Evolutionary conservation across 805 yeast species (phyloP).

Genomic region (Tanozyma kutaoensis): DNA sequence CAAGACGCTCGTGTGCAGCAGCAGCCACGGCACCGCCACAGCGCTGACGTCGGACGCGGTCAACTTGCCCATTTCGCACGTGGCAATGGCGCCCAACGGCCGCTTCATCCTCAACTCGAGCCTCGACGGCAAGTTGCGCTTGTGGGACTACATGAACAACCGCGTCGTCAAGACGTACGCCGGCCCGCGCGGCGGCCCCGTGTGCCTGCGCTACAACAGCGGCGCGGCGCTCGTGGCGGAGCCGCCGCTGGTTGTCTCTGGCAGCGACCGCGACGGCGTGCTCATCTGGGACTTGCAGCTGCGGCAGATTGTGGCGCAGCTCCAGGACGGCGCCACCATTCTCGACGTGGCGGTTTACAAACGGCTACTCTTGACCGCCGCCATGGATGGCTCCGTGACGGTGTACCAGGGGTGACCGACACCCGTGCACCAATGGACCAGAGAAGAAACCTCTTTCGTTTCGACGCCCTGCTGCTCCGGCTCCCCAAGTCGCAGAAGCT

Average conservation of each 20-base stretch:
- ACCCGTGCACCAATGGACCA: too few relatives aligned
- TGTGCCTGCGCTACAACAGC: constrained; percentile 41
- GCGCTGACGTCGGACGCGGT: constrained; percentile 38
- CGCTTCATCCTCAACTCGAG: constrained; percentile 66
- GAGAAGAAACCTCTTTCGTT: constrained; percentile 42
- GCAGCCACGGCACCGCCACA: constrained; percentile 45
- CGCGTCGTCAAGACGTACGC: constrained; percentile 63
- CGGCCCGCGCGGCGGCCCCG: constrained; percentile 15
- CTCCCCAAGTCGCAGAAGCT: constrained; percentile 61
- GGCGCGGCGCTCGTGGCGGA: constrained; percentile 36
- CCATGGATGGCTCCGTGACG: constrained; percentile 9
- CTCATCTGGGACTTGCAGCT: constrained; percentile 58
- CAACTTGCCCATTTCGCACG: constrained; percentile 62
- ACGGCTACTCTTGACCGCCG: constrained; percentile 15
- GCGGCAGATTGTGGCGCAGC: constrained; percentile 29
- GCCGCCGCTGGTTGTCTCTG: constrained; percentile 38
- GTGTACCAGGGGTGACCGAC: too few relatives aligned
- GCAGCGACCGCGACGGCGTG: constrained; percentile 42
- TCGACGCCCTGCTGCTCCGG: constrained; percentile 37
- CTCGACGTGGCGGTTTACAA: constrained; percentile 26
- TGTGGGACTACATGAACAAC: constrained; percentile 83
- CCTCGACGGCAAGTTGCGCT: constrained; percentile 61
- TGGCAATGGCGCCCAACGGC: constrained; percentile 69
- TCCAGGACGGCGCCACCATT: constrained; percentile 14
- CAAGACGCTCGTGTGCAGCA: constrained; percentile 66